Base-by-base conservation (phyloP, 2,329 filamentous ascomycete genomes). In the Calonectria multiphialidica region DNA sequence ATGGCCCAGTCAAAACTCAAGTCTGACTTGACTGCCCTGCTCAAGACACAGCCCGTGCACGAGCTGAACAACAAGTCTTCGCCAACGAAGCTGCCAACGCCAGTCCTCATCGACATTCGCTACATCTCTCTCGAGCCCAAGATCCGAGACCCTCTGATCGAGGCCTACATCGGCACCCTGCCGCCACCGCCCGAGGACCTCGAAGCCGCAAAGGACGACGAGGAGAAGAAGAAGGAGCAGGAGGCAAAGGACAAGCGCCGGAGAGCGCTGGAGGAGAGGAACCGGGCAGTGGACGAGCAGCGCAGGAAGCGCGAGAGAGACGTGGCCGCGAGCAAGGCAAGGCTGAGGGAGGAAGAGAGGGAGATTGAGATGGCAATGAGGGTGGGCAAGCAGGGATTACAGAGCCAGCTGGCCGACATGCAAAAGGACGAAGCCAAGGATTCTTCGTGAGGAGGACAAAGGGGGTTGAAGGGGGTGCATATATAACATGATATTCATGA, bases 301-400 rank as follows among this genome's bases (percentile, higher is more conserved):
- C 93, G 90, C 82, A 84, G 88, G 76, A 86, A 85, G 78, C 88
- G 93, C 73, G 87, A 90, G 76, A 87, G 89, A 70, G 90, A 90
- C 61, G 81, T 94, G 13, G 88, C 89, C 40, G 88, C 87, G 53
- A 91, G 91, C 23, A 92, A 90, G 77, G 91, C 90, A 0, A 83
- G 88, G 53, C 77, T 95, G 63, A 84, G 90, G 42, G 92, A 94
- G 70, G 92, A 92, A 75, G 93, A 95, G 83, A 86, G 88, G 74
- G 92, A 94, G 79, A 83, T 95, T 68, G 89, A 93, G 79, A 85
- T 87, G 74, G 93, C 93, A 1, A 93, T 94, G 91, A 88, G 88
- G 71, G 88, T 95, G 15, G 88, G 89, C 0, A 94, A 93, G 82
- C 90, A 88, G 72, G 93, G 93, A 0, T 74, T 95, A 75, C 89